Evolutionary conservation across 1,139 yeast species (phyloP), one percentile per base, ranked within the genome.

Genomic region (Saccharomyces hybrid): DNA sequence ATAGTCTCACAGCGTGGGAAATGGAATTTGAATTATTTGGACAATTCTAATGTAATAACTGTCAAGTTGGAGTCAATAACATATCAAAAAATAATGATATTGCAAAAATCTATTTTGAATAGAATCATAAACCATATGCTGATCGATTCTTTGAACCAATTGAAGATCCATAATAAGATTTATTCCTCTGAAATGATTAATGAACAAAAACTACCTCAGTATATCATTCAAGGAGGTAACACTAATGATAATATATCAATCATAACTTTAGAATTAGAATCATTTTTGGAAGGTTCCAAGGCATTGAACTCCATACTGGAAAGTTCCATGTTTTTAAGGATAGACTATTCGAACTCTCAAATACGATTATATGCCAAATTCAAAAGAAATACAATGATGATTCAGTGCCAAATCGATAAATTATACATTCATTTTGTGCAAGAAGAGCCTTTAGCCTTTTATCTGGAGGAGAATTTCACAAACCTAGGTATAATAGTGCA

Each of bases 61-160:
- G 63, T 55, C 51, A 68, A 59, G 61, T 65, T 60, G 62, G 73
- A 57, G 61, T 67, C 57, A 63, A 78, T 63, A 73, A 78, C 70
- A 30, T 83, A 82, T 63, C 73, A 73, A 50, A 80, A 78, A 57
- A 78, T 84, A 55, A 71, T 75, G 52, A 69, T 73, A 1, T 69
- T 85, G 48, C 76, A 84, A 13, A 77, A 76, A 41, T 64, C 76
- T 9, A 78, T 86, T 31, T 77, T 86, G 2, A 82, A 83, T 55
- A 78, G 77, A 70, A 78, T 86, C 52, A 77, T 84, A 52, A 81
- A 83, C 57, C 86, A 84, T 59, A 76, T 84, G 75, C 76, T 86
- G 5, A 74, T 82, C 14, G 84, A 81, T 60, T 89, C 86, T 56
- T 73, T 86, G 57, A 75, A 75, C 14, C 67, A 64, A 53, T 58